Base-by-base conservation (phyloP, 257 asterid species). In the Scutellaria minor region DNA sequence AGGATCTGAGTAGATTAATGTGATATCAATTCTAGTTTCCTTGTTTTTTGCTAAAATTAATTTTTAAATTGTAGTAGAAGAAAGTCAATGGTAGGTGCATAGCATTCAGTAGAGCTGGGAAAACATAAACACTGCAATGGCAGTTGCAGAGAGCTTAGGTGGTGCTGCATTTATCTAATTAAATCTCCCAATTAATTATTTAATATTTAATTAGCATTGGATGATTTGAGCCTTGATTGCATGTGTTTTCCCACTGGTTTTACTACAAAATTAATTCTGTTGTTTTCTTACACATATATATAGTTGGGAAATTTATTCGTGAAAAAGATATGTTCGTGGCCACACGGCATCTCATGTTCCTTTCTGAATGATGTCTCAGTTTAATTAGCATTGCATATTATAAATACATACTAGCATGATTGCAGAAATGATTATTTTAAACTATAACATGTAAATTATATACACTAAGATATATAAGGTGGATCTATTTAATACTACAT, bases 51-150 rank as follows among this genome's bases (percentile, higher is more conserved):
- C 46, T 11, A 47, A 74, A 37, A 6, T 10, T 11, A 35, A 9
- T 64, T 31, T 31, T 3, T 0, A 31, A 31, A 22, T 40, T 71
- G 48, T 35, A 9, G 8, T 2, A 58, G 27, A 39, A 15, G 27
- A 37, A 8, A 22, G 68, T 65, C 58, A 65, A 47, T 66, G 73
- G 55, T 46, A 66, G 65, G 72, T 74, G 66, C 74, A 74, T 47
- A 66, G 79, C 79, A 66, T 75, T 66, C 69, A 75, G 64, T 75
- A 67, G 65, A 64, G 72, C 66, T 39, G 48, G 58, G 39, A 52
- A 61, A 60, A 72, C 63, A 62, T 73, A 22, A 10, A 64, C 51
- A 45, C 52, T 64, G 67, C 31, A 14, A 57, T 66, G 79, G 47
- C 79, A 75, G 69, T 18, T 55, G 52, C 58, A 55, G 52, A 74